phyloP scores from a whole-genome alignment of 2,329 filamentous ascomycete species.

The Calycina marina region DNA sequence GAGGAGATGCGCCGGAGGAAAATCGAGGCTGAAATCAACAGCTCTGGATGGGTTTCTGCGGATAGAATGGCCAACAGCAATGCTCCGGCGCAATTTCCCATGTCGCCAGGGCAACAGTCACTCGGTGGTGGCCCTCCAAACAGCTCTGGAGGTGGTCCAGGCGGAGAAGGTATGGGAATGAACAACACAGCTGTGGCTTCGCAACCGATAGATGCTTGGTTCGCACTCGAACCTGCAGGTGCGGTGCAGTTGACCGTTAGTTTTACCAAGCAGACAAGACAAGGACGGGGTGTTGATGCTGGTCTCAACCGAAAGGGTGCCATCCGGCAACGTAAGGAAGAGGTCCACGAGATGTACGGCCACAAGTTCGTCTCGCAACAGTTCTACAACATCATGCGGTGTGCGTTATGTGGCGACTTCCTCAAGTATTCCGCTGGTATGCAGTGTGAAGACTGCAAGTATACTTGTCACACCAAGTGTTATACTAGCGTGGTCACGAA shows the following conservation, averaged over 20 bases:
- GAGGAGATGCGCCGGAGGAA: conserved; percentile 96
- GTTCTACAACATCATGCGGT: conserved; percentile 99
- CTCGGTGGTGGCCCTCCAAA: conserved; percentile 30
- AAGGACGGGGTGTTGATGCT: conserved; percentile 68
- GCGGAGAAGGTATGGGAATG: conserved; percentile 17
- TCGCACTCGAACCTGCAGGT: conserved; percentile 87
- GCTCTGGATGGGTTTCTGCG: conserved; percentile 91
- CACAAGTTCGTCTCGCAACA: conserved; percentile 98
- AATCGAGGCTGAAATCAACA: conserved; percentile 90
- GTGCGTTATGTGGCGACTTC: conserved; percentile 92
- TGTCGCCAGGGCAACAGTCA: conserved; percentile 33
- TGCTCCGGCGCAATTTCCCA: conserved; percentile 39
- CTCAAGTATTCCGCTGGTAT: conserved; percentile 97
- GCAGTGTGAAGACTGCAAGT: conserved; percentile 99
- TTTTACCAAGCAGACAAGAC: conserved; percentile 82
- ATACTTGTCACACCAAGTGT: conserved; percentile 97
- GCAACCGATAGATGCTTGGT: conserved; percentile 79
- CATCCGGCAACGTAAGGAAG: conserved; percentile 93
- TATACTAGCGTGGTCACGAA: conserved; percentile 96
- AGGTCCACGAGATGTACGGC: conserved; percentile 95
- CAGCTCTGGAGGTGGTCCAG: conserved; percentile 21
- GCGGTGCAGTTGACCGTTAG: conserved; percentile 83
- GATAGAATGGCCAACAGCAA: conserved; percentile 69
- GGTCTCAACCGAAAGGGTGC: conserved; percentile 91
- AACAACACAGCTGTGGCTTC: conserved; percentile 24